Percentiles rank a stretch among this genome's conserved stretches.
Evolutionary conservation across 306 rosid species (phyloP).

Genomic region (Casuarina glauca): DNA sequence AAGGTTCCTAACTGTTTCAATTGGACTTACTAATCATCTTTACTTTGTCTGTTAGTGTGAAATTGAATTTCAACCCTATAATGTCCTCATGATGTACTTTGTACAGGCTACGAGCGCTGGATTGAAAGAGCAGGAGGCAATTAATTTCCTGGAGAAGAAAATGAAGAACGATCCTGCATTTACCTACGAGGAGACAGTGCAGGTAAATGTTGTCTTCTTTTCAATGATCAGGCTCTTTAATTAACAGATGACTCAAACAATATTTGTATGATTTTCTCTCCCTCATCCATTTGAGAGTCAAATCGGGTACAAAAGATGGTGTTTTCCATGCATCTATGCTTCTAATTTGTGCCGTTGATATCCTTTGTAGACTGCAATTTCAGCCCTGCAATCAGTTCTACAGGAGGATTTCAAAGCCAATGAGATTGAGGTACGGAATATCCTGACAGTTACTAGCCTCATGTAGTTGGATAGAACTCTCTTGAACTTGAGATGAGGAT

Average conservation of each 20-base stretch:
- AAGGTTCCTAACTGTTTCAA: constrained; percentile 3
- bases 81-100: constrained; percentile 28
- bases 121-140: constrained; percentile 95
- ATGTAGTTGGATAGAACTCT: neutral
- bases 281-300: neutral
- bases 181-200: constrained; percentile 93
- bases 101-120: constrained; percentile 97
- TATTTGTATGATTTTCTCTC: neutral
- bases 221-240: neutral
- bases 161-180: constrained; percentile 97
- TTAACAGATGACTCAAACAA: neutral
- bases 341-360: constrained; percentile 4
- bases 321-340: neutral
- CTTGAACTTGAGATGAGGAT: neutral
- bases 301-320: neutral
- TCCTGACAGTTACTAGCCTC: neutral
- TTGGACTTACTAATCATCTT: neutral
- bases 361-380: constrained; percentile 79
- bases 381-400: constrained; percentile 97
- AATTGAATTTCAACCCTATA: constrained; percentile 23
- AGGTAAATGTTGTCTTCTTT: constrained; percentile 48
- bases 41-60: constrained; percentile 5
- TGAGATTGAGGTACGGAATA: constrained; percentile 80
- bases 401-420: constrained; percentile 98
- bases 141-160: constrained; percentile 98